Base-by-base conservation (phyloP, 345 rosid genomes). In the Syzygium aromaticum region DNA sequence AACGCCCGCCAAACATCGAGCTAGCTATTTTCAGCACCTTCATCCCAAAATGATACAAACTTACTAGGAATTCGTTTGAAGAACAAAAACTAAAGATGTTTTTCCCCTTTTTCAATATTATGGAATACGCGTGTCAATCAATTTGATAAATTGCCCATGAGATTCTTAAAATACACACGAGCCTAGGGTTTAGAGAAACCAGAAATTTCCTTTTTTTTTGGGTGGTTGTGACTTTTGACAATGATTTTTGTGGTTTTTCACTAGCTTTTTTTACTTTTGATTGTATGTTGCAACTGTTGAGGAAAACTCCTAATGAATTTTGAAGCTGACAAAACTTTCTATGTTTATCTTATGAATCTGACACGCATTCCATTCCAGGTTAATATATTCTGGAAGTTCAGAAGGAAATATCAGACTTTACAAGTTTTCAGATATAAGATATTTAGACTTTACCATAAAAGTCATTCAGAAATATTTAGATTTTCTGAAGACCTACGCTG, bases 21-120 rank as follows among this genome's bases (percentile, higher is more conserved):
- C 88, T 89, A 64, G 88, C 90, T 10, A 89, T 14, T 83, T 85
- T 84, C 52, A 92, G 85, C 16, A 61, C 91, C 94, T 91, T 67
- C 78, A 22, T 16, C 51, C 59, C 59, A 38, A 51, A 67, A n/a
- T 25, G 27, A 51, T 59, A 33, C 15, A 82, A n/a, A 61, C 19
- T 83, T 46, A 49, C 43, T 13, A 56, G 28, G 28, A 64, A 67
- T 86, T 7, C 28, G 19, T 16, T 13, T 46, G 7, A 38, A 27
- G 23, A 77, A 30, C 23, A 67, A 67, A 30, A 16, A 30, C 0
- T 67, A 67, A 67, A 10, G 43, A 67, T 16, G 43, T 23, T 17
- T 67, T 30, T 17, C 46, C 43, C 22, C 0, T 30, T 30, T 30
- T 8, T 7, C 16, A 19, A 67, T 30, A 67, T 67, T 38, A 30